Evolutionary conservation across 1,284 basidiomycete species (phyloP), one percentile per base, ranked within the genome.

Genomic region (Tremellales sp.): DNA sequence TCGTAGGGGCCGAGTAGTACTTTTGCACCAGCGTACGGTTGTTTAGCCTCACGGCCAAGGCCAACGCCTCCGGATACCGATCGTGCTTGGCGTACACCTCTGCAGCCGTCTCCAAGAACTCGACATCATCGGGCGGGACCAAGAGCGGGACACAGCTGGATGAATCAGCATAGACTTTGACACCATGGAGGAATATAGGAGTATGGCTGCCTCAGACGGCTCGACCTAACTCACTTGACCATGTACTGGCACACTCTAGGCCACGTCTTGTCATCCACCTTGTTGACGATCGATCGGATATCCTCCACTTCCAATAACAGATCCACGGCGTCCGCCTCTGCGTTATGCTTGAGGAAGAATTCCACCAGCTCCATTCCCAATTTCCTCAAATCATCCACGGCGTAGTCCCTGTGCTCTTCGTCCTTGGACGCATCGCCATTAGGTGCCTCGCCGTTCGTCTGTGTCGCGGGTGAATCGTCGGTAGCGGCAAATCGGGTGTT

Each of bases 321-420:
- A 75, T 98, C 96, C 19, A 99, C 94, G 0, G 96, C 96, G 70
- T 99, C 96, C 25, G 92, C 93, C 73, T 99, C 96, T 12, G 93
- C 96, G 63, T 99, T 97, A 75, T 98, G 96, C 25, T 82, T 81
- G 29, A 98, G 79, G 56, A 97, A 81, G 79, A 98, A 99, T 19
- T 82, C 85, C 1, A 94, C 90, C 60, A 97, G 89, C 64, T 90
- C 82, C 49, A 89, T 79, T 0, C 87, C 90, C 35, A 98, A 82
- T 4, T 78, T 77, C 41, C 85, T 81, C 40, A 97, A 79, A 56
- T 90, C 86, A 35, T 89, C 69, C 27, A 64, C 60, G 4, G 64
- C 60, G 50, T 73, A 70, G 48, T 58, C 52, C 37, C 58, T 52
- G 29, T 10, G 43, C n/a, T 51, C 47, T 29, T 29, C 42, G 24